Percentiles rank a stretch among this genome's conserved stretches.
These are phyloP conservation scores for Bipolaris victoriae DNA, from an alignment of 2,329 filamentous ascomycete species.

Conservation along the genomic window DNA sequence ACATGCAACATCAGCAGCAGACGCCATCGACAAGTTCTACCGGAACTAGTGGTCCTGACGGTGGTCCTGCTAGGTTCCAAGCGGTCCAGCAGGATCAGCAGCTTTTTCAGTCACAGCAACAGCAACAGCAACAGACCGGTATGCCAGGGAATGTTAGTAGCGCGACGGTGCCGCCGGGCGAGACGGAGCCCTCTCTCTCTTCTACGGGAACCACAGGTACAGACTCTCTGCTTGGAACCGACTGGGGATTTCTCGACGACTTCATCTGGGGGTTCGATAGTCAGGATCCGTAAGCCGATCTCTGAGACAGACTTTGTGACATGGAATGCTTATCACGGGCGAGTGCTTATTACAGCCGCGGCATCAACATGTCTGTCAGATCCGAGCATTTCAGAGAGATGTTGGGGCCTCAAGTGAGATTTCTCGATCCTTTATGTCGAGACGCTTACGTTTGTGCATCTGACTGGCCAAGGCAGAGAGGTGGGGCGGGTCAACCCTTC, in stretches of 20 bases:
- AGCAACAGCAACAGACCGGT: neutral
- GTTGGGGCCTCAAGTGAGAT: neutral
- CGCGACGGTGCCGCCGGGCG: neutral
- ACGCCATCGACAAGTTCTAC: neutral
- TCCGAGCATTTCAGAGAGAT: neutral
- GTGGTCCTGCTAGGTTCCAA: neutral
- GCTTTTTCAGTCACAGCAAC: neutral
- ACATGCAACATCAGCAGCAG: neutral
- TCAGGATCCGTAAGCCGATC: neutral
- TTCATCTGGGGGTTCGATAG: neutral
- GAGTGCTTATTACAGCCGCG: neutral
- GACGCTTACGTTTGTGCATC: no score
- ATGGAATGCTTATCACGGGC: neutral
- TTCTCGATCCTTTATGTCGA: no score
- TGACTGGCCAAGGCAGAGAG: neutral
- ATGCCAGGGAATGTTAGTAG: neutral
- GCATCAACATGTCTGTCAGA: neutral
- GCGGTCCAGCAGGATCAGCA: neutral
- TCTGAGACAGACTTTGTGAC: neutral
- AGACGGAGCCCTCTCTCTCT: neutral
- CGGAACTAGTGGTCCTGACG: neutral
- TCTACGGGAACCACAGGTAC: neutral
- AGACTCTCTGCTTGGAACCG: neutral
- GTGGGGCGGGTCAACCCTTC: neutral
- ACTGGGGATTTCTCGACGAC: constrained; percentile 1